A percentile compares a stretch with the other conserved stretches of the same genome.
Evolutionary conservation across 495 filamentous ascomycete species (phyloP).

Genomic region (Penicillium crystallinum): DNA sequence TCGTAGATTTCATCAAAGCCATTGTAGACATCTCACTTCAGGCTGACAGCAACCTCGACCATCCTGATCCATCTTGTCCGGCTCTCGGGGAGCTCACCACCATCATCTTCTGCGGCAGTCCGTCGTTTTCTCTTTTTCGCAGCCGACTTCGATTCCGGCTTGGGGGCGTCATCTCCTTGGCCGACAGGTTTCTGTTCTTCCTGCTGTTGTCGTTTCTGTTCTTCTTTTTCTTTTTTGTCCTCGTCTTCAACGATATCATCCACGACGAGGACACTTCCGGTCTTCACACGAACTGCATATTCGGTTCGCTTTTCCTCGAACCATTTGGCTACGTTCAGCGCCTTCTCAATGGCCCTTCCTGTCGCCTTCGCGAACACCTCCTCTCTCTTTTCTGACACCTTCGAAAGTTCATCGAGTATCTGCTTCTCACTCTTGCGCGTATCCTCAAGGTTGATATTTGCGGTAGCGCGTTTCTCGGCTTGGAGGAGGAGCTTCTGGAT

Average conservation of each 20-base stretch:
- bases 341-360: constrained; percentile 71
- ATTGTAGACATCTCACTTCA: constrained; percentile 39
- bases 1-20: neutral
- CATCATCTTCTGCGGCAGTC: constrained; percentile 11
- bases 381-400: constrained; percentile 40
- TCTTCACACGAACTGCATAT: constrained; percentile 52
- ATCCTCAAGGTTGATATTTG: constrained; percentile 32
- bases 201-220: constrained; percentile 20
- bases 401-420: constrained; percentile 34
- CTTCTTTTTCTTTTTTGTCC: constrained; percentile 19
- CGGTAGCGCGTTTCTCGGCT: constrained; percentile 55
- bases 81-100: constrained; percentile 54
- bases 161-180: neutral
- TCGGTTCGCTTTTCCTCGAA: constrained; percentile 55
- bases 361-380: constrained; percentile 74
- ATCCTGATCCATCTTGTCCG: constrained; percentile 60
- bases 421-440: constrained; percentile 38
- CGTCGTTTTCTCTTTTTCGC: constrained; percentile 41
- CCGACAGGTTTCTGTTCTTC: constrained; percentile 11
- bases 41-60: constrained; percentile 58
- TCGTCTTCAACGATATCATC: constrained; percentile 60
- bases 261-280: constrained; percentile 61
- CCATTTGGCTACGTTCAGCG: constrained; percentile 56
- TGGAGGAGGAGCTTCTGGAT: constrained; percentile 64
- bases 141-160: constrained; percentile 15